Percentiles rank a stretch among this genome's conserved stretches.
Conservation (phyloP, 208 protist species). For the Leishmania major region DNA sequence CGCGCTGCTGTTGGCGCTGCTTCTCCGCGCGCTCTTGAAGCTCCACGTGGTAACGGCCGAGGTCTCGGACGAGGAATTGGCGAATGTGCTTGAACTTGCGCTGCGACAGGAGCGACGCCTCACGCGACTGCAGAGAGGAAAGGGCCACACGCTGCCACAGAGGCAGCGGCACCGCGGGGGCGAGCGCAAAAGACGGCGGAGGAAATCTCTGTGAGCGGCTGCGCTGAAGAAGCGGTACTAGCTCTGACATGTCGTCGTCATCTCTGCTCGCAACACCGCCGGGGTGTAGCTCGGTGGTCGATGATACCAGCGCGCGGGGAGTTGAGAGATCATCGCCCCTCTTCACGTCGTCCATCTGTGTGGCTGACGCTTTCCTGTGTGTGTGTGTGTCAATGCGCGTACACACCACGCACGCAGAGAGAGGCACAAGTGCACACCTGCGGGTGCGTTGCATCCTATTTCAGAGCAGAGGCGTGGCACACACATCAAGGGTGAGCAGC, state of each 20-base stretch:
- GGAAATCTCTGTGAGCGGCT: constrained; percentile 20
- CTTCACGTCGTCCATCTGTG: background rate
- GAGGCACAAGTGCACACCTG: background rate
- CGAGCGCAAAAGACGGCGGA: constrained; percentile 43
- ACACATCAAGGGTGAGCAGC: background rate
- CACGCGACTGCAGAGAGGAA: constrained; percentile 41
- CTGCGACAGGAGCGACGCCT: constrained; percentile 21
- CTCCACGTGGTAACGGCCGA: constrained; percentile 57
- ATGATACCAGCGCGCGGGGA: background rate
- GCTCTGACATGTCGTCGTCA: constrained; percentile 12
- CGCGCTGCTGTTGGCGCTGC: constrained; percentile 54
- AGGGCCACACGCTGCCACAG: constrained; percentile 69
- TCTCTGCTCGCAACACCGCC: background rate
- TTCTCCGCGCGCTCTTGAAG: constrained; percentile 48
- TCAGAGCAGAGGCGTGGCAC: no score
- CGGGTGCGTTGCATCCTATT: background rate
- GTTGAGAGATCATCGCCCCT: background rate
- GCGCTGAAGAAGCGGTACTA: constrained; percentile 32
- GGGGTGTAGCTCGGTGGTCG: background rate
- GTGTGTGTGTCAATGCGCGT: background rate
- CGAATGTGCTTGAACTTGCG: constrained; percentile 25
- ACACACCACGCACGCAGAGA: background rate
- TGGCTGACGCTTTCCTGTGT: no score
- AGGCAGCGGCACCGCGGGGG: constrained; percentile 48
- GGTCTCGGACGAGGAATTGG: constrained; percentile 42